These are phyloP conservation scores for Syzygium aqueum DNA, from an alignment of 345 rosid genomes.

Conservation along the genomic window DNA sequence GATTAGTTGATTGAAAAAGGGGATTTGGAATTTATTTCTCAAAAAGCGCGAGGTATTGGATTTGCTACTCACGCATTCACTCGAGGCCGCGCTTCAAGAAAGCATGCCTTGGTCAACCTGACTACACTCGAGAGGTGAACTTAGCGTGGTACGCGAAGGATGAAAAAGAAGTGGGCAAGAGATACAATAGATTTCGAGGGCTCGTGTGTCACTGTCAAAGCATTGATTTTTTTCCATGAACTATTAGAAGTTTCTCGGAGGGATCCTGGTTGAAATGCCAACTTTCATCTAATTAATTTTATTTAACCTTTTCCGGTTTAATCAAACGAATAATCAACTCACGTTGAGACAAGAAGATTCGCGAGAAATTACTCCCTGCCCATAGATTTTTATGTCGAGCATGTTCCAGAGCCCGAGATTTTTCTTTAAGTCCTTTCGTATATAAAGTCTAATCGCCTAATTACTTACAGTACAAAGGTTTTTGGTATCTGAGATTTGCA, in stretches of 20 bases:
- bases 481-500: background rate
- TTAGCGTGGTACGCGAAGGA: background rate
- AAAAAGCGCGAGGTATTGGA: background rate
- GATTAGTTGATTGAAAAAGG: background rate
- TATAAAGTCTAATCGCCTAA: background rate
- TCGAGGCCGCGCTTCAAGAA: background rate
- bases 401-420: background rate
- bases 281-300: no score
- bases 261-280: no score
- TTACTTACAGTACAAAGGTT: background rate
- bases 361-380: no score
- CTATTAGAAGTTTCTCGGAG: background rate
- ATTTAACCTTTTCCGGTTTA: no score
- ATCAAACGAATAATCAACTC: no score
- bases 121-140: background rate
- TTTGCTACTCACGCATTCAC: background rate
- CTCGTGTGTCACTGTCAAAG: background rate
- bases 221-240: background rate
- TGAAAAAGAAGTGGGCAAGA: no score
- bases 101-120: background rate
- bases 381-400: background rate
- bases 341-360: no score
- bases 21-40: background rate
- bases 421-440: background rate
- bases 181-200: no score